phyloP scores from a whole-genome alignment of 768 basidiomycete species.

The Agaricus bisporus region DNA sequence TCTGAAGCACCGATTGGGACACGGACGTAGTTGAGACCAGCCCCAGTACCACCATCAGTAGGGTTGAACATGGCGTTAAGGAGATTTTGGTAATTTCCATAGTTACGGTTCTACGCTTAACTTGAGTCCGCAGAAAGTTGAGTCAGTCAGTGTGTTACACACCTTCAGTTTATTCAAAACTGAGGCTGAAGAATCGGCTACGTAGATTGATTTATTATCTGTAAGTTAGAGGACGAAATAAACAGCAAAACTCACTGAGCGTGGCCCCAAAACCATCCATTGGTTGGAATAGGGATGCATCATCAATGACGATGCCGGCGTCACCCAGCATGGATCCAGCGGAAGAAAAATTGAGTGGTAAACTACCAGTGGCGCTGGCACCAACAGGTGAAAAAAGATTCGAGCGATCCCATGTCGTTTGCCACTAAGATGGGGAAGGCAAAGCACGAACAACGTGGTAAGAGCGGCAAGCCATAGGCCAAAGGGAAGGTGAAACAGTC shows the following conservation, averaged over 20 bases:
- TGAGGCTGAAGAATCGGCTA: conserved; percentile 69
- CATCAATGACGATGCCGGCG: conserved; percentile 60
- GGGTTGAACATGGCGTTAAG: conserved; percentile 57
- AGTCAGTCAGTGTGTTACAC: neutral
- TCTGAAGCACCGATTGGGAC: conserved; percentile 70
- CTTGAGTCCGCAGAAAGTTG: too few species aligned
- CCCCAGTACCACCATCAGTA: conserved; percentile 52
- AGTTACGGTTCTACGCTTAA: conserved; percentile 36
- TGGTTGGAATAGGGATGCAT: conserved; percentile 48
- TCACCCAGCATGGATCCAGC: conserved; percentile 45
- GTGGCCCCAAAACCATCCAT: conserved; percentile 65
- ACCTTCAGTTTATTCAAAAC: conserved; percentile 64
- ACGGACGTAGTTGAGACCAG: conserved; percentile 65
- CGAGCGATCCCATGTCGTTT: conserved; percentile 50
- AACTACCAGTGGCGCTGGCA: conserved; percentile 22
- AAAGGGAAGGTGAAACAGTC: neutral
- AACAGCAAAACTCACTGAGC: conserved; percentile 36
- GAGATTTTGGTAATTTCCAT: conserved; percentile 51
- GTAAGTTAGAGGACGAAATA: neutral
- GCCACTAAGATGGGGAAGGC: conserved; percentile 35
- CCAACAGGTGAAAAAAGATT: conserved; percentile 45
- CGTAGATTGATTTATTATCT: neutral
- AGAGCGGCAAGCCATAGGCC: neutral
- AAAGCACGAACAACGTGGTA: neutral
- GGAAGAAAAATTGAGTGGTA: conserved; percentile 50